phyloP scores from a whole-genome alignment of 306 rosid species.

The Trifolium pratense region DNA sequence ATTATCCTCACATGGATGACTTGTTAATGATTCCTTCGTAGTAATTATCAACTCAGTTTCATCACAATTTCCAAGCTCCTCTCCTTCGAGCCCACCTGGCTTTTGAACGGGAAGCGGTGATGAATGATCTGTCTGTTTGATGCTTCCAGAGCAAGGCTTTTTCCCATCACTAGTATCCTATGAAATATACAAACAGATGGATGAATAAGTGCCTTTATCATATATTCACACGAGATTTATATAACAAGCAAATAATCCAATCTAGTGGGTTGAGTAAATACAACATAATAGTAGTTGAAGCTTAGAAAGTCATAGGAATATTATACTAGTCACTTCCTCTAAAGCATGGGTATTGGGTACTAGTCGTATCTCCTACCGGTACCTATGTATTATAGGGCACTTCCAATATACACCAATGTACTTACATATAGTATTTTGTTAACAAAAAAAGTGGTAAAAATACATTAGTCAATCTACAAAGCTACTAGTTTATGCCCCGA shows the following conservation, averaged over 20 bases:
- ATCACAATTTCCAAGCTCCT: constrained; percentile 43
- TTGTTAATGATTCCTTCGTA: constrained; percentile 24
- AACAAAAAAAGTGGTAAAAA: not conserved
- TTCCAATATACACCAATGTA: constrained; percentile 1
- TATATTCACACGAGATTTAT: constrained; percentile 10
- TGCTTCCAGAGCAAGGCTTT: constrained; percentile 30
- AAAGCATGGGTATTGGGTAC: too few relatives aligned
- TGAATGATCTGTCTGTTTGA: constrained; percentile 40
- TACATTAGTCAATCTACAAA: not conserved
- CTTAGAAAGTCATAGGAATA: not conserved
- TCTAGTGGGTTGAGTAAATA: not conserved
- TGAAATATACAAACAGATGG: constrained; percentile 13
- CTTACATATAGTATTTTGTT: constrained; percentile 1
- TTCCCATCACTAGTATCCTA: constrained; percentile 41
- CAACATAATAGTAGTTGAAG: not conserved
- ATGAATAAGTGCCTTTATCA: constrained; percentile 8
- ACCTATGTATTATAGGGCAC: not conserved
- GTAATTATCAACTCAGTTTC: constrained; percentile 25
- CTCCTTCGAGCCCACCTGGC: constrained; percentile 31
- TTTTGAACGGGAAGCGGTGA: constrained; percentile 39
- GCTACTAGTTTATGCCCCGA: too few relatives aligned
- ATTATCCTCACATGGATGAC: constrained; percentile 43
- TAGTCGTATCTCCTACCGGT: too few relatives aligned
- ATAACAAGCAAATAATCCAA: constrained; percentile 15
- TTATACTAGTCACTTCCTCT: not conserved